These are phyloP conservation scores for Phytophthora multivora DNA, from an alignment of 352 stramenopile species.

Conservation along the genomic window DNA sequence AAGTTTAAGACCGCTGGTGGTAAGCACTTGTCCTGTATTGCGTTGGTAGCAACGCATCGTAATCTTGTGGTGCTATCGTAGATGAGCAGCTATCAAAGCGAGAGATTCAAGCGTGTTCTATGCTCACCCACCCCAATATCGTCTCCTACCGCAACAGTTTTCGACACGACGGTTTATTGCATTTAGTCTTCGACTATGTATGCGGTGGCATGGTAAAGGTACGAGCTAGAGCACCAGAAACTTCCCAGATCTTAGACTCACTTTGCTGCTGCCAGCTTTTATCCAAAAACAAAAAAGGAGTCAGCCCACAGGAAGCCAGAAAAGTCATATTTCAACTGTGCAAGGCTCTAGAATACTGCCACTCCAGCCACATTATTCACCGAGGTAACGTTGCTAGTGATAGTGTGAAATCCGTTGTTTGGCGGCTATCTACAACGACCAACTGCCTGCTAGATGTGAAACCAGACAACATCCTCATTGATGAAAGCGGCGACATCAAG, in stretches of 20 bases:
- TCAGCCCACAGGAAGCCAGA: constrained; percentile 54
- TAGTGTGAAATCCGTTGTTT: not conserved
- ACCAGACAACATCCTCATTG: constrained; percentile 82
- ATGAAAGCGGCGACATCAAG: constrained; percentile 71
- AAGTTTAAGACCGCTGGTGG: constrained; percentile 78
- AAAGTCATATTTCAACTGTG: constrained; percentile 75
- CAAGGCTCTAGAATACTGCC: constrained; percentile 76
- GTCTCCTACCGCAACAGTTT: constrained; percentile 86
- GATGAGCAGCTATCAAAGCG: constrained; percentile 81
- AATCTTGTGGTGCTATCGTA: constrained; percentile 14
- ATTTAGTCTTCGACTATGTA: constrained; percentile 84
- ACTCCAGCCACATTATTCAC: constrained; percentile 82
- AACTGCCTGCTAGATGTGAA: constrained; percentile 64
- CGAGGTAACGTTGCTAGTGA: constrained; percentile 46
- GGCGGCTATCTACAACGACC: not conserved
- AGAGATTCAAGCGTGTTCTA: constrained; percentile 83
- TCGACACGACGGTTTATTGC: constrained; percentile 71
- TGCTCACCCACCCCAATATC: constrained; percentile 82
- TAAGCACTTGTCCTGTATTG: constrained; percentile 12
- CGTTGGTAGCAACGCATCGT: not conserved
- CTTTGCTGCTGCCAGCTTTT: constrained; percentile 45
- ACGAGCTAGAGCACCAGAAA: not conserved
- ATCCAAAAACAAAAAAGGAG: constrained; percentile 58
- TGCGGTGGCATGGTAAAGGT: constrained; percentile 77
- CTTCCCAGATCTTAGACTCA: not conserved